Evolutionary conservation across 441 rosid genomes (phyloP).

Genomic region (Omphalea diandra): DNA sequence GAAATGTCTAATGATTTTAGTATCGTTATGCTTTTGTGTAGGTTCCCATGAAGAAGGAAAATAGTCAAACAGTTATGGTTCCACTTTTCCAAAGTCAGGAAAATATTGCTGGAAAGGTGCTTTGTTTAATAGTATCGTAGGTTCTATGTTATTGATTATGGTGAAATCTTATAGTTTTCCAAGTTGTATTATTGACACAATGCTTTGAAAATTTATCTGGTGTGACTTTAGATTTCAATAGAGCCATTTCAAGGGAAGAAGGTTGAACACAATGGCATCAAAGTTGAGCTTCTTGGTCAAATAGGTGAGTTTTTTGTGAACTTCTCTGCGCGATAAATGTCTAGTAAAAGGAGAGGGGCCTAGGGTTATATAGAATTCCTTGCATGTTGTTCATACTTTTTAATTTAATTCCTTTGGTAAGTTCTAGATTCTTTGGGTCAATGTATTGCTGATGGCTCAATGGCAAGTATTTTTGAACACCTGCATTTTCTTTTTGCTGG

Average conservation of each 20-base stretch:
- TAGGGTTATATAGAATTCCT: background rate
- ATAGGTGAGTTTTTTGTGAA: constrained; percentile 54
- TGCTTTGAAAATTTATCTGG: constrained; percentile 8
- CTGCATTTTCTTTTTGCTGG: background rate
- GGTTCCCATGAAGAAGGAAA: constrained; percentile 90
- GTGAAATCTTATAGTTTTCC: background rate
- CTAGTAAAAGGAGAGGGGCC: background rate
- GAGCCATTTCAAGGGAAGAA: constrained; percentile 94
- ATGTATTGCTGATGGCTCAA: background rate
- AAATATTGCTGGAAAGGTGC: constrained; percentile 78
- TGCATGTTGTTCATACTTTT: background rate
- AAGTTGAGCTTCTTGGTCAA: constrained; percentile 98
- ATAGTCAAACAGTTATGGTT: constrained; percentile 68
- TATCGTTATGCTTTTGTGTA: constrained; percentile 22
- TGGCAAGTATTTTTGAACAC: background rate
- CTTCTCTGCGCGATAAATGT: background rate
- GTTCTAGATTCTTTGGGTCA: background rate
- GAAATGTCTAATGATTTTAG: background rate
- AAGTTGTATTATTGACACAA: background rate
- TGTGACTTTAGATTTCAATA: constrained; percentile 53
- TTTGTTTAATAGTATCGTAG: background rate
- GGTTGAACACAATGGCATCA: constrained; percentile 92
- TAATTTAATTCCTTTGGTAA: background rate
- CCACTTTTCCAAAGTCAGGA: constrained; percentile 94
- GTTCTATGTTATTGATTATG: background rate